These are phyloP conservation scores for Alternaria brassicicola DNA, from an alignment of 2,329 filamentous ascomycete species.

Conservation along the genomic window DNA sequence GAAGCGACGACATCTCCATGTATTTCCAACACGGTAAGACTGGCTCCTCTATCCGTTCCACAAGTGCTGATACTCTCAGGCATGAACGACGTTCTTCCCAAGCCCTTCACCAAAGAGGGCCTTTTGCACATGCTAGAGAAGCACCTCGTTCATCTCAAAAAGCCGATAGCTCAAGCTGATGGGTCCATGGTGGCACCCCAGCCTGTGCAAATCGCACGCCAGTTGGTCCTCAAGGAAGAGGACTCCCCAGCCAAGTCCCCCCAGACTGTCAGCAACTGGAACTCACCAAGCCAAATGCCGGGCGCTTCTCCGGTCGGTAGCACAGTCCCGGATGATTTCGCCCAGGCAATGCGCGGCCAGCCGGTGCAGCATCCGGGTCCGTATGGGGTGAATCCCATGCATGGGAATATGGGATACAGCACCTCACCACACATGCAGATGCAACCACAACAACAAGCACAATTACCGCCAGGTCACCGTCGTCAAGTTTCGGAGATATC, in stretches of 20 bases:
- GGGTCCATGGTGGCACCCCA: constrained; percentile 58
- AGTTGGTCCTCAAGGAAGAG: constrained; percentile 64
- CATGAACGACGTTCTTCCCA: constrained; percentile 97
- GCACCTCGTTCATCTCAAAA: constrained; percentile 83
- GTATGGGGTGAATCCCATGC: constrained; percentile 47
- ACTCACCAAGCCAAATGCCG: constrained; percentile 65
- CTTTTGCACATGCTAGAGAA: constrained; percentile 83
- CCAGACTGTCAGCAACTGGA: constrained; percentile 66
- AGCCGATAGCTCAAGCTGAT: constrained; percentile 56
- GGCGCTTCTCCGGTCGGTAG: constrained; percentile 63
- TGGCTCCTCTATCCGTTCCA: neutral
- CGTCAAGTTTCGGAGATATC: constrained; percentile 67
- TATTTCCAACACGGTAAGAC: constrained; percentile 92
- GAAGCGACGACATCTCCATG: constrained; percentile 93
- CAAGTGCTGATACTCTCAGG: constrained; percentile 61
- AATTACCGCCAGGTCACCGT: constrained; percentile 50
- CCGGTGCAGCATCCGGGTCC: constrained; percentile 44
- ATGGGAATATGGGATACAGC: constrained; percentile 47
- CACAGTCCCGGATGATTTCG: constrained; percentile 54
- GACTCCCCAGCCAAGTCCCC: constrained; percentile 68
- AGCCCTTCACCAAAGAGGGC: constrained; percentile 90
- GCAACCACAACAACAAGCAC: constrained; percentile 38
- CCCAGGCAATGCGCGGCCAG: constrained; percentile 52
- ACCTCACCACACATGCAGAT: constrained; percentile 50
- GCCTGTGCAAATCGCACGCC: constrained; percentile 58